Percentiles rank a stretch among this genome's conserved stretches.
Conservation (phyloP, 83 land plant species). For the Thuja plicata region DNA sequence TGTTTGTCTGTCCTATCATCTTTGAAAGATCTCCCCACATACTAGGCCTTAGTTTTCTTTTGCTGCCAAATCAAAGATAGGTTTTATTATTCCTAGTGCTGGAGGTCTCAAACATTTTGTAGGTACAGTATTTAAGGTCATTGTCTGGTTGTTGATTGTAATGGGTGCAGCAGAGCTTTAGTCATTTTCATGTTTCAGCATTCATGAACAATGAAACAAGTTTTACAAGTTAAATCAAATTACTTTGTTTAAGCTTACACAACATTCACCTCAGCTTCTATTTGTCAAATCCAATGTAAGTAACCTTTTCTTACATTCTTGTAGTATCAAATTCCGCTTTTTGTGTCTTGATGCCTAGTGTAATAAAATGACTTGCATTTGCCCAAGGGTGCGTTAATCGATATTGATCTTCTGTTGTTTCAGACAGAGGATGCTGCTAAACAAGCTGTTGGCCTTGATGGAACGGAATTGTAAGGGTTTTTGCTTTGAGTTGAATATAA, state of each 20-base stretch:
- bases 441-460: constrained; percentile 48
- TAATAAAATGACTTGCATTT: background rate
- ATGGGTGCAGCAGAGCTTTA: no score
- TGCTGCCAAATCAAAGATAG: background rate
- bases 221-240: background rate
- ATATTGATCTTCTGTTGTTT: background rate
- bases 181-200: no score
- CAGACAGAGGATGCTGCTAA: constrained; percentile 48
- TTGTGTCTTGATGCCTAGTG: background rate
- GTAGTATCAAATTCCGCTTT: background rate
- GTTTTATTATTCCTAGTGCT: background rate
- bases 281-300: background rate
- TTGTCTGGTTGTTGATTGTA: no score
- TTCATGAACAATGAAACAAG: background rate
- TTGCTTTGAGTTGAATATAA: background rate
- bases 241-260: background rate
- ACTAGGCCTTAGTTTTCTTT: background rate
- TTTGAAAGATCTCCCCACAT: background rate
- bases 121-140: no score
- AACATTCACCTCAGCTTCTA: background rate
- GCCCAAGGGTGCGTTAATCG: background rate
- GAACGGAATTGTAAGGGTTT: constrained; percentile 43
- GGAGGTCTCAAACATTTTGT: background rate
- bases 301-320: background rate
- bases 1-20: background rate